These are phyloP conservation scores for Rhododendron molle DNA, from an alignment of 148 eudicot species.

Conservation along the genomic window DNA sequence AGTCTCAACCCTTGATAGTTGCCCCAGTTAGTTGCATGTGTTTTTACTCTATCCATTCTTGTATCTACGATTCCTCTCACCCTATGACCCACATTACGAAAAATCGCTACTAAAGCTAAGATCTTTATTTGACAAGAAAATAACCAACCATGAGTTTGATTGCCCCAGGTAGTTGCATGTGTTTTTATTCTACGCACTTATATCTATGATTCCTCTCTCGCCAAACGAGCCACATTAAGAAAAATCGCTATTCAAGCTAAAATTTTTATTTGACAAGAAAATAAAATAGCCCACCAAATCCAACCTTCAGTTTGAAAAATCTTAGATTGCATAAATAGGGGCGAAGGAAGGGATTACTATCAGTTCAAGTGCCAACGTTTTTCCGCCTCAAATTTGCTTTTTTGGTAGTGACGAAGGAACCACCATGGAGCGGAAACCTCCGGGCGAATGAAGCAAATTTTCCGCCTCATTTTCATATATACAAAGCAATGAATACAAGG, in stretches of 20 bases:
- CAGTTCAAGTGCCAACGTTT: not conserved
- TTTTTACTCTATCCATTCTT: not conserved
- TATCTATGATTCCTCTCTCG: not conserved
- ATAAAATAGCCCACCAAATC: not conserved
- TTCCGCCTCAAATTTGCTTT: not conserved
- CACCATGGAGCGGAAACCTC: not conserved
- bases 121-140: not conserved
- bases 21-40: not conserved
- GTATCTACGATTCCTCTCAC: not conserved
- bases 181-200: not conserved
- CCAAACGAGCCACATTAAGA: not conserved
- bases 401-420: not conserved
- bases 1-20: not conserved
- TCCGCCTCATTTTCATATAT: not conserved
- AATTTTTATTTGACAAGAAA: not conserved
- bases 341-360: not conserved
- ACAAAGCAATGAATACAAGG: not conserved
- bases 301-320: not conserved
- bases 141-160: not conserved
- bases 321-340: not conserved
- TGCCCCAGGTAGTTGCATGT: not conserved
- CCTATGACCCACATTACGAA: not conserved
- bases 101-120: not conserved
- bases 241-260: not conserved
- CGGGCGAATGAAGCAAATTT: not conserved